Evolutionary conservation across 2,329 filamentous ascomycete species (phyloP), one percentile per base, ranked within the genome.

Genomic region (Colletotrichum trifolii): DNA sequence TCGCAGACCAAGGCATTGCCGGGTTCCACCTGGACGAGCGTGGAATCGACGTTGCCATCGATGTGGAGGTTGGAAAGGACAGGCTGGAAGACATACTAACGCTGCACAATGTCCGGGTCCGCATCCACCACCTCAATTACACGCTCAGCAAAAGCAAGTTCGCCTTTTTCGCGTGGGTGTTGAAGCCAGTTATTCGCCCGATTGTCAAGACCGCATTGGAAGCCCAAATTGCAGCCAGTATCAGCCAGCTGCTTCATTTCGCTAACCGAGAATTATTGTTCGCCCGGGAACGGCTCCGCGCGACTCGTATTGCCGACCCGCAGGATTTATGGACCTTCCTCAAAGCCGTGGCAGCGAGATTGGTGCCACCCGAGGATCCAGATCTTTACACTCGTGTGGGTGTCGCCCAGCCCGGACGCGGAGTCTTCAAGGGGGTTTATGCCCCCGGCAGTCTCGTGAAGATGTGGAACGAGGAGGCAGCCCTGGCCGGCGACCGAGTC

Each of bases 361-460:
- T 97, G 64, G 86, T 86, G 47, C 91, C 91, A 0, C 86, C 84
- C 11, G 86, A 91, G 1, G 90, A 96, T 74, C 90, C 92, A 2
- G 92, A 97, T 74, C 71, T 96, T 1, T 90, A 96, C 68, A 83
- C 89, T 1, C 82, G 91, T 2, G 81, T 96, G 13, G 93, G 93
- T 1, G 80, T 97, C 9, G 85, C 86, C 33, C 74, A 80, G 69
- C 82, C 82, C 7, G 82, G 83, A 3, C 61, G 70, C 4, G 85
- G 85, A 10, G 80, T 95, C 0, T 98, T 98, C 81, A 88, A 89
- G 70, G 92, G 91, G 4, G 86, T 93, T 2, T 97, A 97, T 78
- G 90, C 95, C 1, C 95, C 95, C 0, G 94, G 93, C 0, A 97
- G 94, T 76, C 81, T 97, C 34, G 91, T 96, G 55, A 94, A 92